Evolutionary conservation across 2,329 filamentous ascomycete species (phyloP).

Genomic region (Aspergillus alliaceus): DNA sequence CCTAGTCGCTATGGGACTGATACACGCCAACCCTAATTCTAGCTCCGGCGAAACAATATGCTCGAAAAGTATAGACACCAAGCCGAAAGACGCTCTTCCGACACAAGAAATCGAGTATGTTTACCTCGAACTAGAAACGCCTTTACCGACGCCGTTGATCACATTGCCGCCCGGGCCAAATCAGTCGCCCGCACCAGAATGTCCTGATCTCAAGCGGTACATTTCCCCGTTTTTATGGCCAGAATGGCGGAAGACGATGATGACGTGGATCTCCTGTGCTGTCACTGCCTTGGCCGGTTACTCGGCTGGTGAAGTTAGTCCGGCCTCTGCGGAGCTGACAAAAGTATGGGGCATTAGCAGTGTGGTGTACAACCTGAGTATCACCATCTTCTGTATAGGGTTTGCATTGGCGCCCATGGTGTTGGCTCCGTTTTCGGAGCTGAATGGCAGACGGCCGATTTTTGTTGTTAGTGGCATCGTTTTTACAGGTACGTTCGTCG

Average conservation of each 20-base stretch:
- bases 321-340: slow-evolving; percentile 65
- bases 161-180: slow-evolving; percentile 29
- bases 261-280: slow-evolving; percentile 71
- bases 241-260: slow-evolving; percentile 64
- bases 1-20: not conserved
- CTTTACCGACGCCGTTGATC: slow-evolving; percentile 49
- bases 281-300: slow-evolving; percentile 79
- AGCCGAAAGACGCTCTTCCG: not conserved
- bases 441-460: slow-evolving; percentile 81
- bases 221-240: slow-evolving; percentile 75
- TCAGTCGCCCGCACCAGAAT: slow-evolving; percentile 50
- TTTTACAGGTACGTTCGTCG: slow-evolving; percentile 54
- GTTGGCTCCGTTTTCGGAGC: slow-evolving; percentile 82
- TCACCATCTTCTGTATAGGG: slow-evolving; percentile 78
- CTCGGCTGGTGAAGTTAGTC: slow-evolving; percentile 76
- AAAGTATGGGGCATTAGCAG: slow-evolving; percentile 64
- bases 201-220: slow-evolving; percentile 67
- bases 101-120: slow-evolving; percentile 51
- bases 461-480: slow-evolving; percentile 73
- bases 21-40: not conserved
- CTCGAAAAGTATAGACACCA: not conserved
- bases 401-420: slow-evolving; percentile 86
- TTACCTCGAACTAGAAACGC: slow-evolving; percentile 64
- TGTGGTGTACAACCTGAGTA: slow-evolving; percentile 69
- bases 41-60: slow-evolving; percentile 6